Conservation (phyloP, 805 yeast genomes). For the Monosporozyma aquatica region DNA sequence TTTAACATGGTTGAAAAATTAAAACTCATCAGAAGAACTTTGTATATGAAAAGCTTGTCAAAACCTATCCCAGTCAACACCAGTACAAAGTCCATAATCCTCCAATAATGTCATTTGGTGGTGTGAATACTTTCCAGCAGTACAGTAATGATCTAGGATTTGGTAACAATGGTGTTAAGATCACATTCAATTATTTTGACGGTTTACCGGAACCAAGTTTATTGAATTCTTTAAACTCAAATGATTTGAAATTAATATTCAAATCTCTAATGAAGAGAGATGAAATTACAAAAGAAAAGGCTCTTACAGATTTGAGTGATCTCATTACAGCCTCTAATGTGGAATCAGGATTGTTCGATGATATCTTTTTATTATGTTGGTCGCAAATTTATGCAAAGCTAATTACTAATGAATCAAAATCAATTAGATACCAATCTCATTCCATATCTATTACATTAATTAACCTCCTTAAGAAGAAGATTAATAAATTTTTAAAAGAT, state of each 20-base stretch:
- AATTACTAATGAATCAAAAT: conserved; percentile 59
- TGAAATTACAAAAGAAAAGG: conserved; percentile 76
- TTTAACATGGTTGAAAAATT: no score
- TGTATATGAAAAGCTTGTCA: no score
- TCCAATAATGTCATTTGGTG: conserved; percentile 24
- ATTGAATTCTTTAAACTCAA: conserved; percentile 36
- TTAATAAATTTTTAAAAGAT: conserved; percentile 58
- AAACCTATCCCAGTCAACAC: no score
- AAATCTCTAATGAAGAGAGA: conserved; percentile 73
- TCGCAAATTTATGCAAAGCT: conserved; percentile 75
- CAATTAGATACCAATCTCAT: conserved; percentile 55
- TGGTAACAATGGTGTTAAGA: conserved; percentile 40
- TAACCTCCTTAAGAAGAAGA: conserved; percentile 41
- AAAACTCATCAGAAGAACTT: no score
- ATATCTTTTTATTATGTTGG: conserved; percentile 54
- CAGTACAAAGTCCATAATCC: no score
- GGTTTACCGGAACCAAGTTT: conserved; percentile 66
- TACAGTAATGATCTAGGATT: conserved; percentile 26
- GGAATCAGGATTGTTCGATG: conserved; percentile 33
- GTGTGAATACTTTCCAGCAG: conserved; percentile 21
- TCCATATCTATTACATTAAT: conserved; percentile 53
- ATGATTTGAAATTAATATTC: conserved; percentile 48
- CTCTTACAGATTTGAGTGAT: conserved; percentile 46
- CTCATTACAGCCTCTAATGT: conserved; percentile 21
- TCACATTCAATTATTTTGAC: conserved; percentile 64